These are phyloP conservation scores for Pecoramyces ruminantium DNA, from an alignment of 192 early-diverging fungal genomes.

Conservation along the genomic window DNA sequence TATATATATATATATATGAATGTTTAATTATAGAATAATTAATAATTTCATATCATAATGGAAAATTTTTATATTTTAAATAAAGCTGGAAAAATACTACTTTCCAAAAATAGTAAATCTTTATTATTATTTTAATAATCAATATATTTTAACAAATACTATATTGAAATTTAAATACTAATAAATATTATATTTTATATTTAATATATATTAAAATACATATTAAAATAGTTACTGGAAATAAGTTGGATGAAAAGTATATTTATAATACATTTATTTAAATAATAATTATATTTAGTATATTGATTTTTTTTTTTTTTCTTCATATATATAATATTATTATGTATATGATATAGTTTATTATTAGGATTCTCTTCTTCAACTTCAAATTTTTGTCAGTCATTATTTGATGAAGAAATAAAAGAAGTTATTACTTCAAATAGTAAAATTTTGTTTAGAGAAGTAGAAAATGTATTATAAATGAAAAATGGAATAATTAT, in stretches of 20 bases:
- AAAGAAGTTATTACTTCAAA: conserved; percentile 26
- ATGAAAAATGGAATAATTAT: too few relatives aligned
- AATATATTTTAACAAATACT: not conserved
- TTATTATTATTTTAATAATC: not conserved
- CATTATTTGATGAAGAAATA: conserved; percentile 34
- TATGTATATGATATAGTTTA: too few relatives aligned
- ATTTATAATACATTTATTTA: not conserved
- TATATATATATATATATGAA: too few relatives aligned
- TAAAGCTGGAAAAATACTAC: conserved; percentile 1
- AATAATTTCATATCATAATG: too few relatives aligned
- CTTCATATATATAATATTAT: not conserved
- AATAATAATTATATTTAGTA: not conserved
- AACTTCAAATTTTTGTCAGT: conserved; percentile 32
- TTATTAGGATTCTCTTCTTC: conserved; percentile 44
- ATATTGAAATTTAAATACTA: too few relatives aligned
- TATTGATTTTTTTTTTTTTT: not conserved
- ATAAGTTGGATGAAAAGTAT: conserved; percentile 4
- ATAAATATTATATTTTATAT: too few relatives aligned
- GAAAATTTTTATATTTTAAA: conserved; percentile 6
- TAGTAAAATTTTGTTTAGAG: conserved; percentile 27
- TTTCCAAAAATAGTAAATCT: conserved; percentile 1
- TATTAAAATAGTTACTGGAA: not conserved
- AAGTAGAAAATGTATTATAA: conserved; percentile 36
- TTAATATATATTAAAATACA: too few relatives aligned
- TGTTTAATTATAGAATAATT: too few relatives aligned